Evolutionary conservation across 495 filamentous ascomycete species (phyloP).

Genomic region (Talaromyces adpressus): DNA sequence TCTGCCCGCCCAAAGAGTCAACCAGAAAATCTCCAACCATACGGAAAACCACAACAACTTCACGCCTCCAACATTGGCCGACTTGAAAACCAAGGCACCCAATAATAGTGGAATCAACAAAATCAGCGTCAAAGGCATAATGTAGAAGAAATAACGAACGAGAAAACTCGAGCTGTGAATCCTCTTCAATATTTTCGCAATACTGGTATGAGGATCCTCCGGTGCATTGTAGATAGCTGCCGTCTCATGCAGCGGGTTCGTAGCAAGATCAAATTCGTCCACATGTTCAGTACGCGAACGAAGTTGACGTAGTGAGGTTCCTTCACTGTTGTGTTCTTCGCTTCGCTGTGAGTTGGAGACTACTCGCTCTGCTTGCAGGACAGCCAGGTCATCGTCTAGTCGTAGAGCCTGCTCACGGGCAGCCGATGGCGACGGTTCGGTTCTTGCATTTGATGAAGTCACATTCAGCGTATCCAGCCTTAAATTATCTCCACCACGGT

Average conservation of each 20-base stretch:
- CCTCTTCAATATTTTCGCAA: constrained; percentile 56
- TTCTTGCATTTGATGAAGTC: not conserved
- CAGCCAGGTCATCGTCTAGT: constrained; percentile 76
- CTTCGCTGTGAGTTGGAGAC: constrained; percentile 50
- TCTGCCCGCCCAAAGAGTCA: constrained; percentile 78
- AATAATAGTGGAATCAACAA: constrained; percentile 78
- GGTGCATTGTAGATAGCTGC: constrained; percentile 62
- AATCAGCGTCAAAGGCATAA: constrained; percentile 64
- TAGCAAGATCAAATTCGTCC: constrained; percentile 80
- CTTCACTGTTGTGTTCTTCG: constrained; percentile 27
- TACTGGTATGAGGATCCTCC: constrained; percentile 52
- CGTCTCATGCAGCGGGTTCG: constrained; percentile 68
- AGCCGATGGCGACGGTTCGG: constrained; percentile 41
- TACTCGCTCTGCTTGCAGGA: constrained; percentile 75
- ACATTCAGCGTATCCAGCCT: not conserved
- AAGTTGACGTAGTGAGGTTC: constrained; percentile 32
- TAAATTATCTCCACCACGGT: constrained; percentile 5
- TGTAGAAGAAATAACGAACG: constrained; percentile 82
- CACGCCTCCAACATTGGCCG: constrained; percentile 69
- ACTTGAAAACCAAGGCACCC: constrained; percentile 57
- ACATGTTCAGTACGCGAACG: constrained; percentile 50
- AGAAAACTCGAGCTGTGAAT: constrained; percentile 71
- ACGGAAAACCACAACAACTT: constrained; percentile 84
- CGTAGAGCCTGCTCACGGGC: constrained; percentile 62
- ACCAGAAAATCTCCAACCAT: constrained; percentile 91